Base-by-base conservation (phyloP, 2,329 filamentous ascomycete genomes). In the Xylaria sp. region DNA sequence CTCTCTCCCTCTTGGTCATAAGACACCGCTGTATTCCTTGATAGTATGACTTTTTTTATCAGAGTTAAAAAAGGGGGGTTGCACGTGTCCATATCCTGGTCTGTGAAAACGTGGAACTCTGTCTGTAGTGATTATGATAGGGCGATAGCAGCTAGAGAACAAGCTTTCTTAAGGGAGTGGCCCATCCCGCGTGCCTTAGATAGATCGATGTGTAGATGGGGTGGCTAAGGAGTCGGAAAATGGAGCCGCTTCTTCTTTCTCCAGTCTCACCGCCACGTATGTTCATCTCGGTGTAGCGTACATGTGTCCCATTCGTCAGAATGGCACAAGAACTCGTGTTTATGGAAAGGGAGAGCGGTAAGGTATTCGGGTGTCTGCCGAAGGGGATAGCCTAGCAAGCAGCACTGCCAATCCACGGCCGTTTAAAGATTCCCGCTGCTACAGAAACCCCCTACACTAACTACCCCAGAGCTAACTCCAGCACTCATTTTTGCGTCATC, bases 201-300 rank as follows among this genome's bases (percentile, higher is more conserved):
- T 17, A 10, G 5, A 44, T 15, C 5, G 33, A 17, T 20, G 49
- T 51, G 33, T 20, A 22, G 20, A 25, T 27, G 3, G 29, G 2
- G 15, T 13, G 22, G 9, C 20, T 25, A 39, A n/a, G 5, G 1
- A 38, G 9, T 13, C 25, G 33, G 36, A 13, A 13, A 1, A 9
- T 10, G 5, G 17, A 27, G 51, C n/a, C n/a, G n/a, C 31, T 29
- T 55, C 38, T 55, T n/a, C 36, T 15, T n/a, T 29, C 11, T 20
- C 22, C 13, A 20, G 20, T 42, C 53, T 44, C 53, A 55, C 53
- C 53, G 36, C 33, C 25, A 55, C 53, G 33, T 39, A 55, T 42
- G 22, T 17, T 38, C 15, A 25, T 55, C 36, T 42, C 53, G 36
- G 36, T 29, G 3, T 4, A 11, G 22, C 6, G 36, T 55, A 55